These are phyloP conservation scores for Cytauxzoon felis DNA, from an alignment of 169 alveolate genomes.

Conservation along the genomic window DNA sequence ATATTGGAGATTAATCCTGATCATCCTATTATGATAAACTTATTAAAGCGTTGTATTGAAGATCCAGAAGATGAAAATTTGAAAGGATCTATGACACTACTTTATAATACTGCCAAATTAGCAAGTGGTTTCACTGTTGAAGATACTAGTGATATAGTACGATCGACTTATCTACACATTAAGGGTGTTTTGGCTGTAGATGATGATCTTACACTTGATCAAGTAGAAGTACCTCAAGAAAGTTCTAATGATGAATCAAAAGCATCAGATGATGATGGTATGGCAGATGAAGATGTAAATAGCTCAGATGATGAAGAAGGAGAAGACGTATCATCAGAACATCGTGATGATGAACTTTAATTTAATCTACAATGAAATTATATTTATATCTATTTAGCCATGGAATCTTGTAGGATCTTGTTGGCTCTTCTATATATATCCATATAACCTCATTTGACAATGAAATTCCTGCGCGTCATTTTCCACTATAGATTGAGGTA, in stretches of 20 bases:
- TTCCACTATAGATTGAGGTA: too few species aligned
- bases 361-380: too few species aligned
- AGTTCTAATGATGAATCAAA: not conserved
- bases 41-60: conserved; percentile 49
- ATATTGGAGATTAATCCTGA: conserved; percentile 94
- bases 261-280: not conserved
- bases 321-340: not conserved
- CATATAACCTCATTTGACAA: too few species aligned
- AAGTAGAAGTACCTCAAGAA: conserved; percentile 10
- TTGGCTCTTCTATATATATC: too few species aligned
- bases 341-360: not conserved
- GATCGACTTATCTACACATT: conserved; percentile 31
- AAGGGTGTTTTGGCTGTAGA: conserved; percentile 18
- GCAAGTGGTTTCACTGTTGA: conserved; percentile 76
- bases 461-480: too few species aligned
- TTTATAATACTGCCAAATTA: conserved; percentile 75
- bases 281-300: not conserved
- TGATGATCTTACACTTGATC: conserved; percentile 5
- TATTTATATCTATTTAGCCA: too few species aligned
- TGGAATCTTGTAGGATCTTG: too few species aligned
- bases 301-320: not conserved
- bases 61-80: conserved; percentile 49
- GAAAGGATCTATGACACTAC: conserved; percentile 56
- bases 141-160: conserved; percentile 50
- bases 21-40: conserved; percentile 88